Conservation (phyloP, 2,329 filamentous ascomycete species). For the Colletotrichum navitas region DNA sequence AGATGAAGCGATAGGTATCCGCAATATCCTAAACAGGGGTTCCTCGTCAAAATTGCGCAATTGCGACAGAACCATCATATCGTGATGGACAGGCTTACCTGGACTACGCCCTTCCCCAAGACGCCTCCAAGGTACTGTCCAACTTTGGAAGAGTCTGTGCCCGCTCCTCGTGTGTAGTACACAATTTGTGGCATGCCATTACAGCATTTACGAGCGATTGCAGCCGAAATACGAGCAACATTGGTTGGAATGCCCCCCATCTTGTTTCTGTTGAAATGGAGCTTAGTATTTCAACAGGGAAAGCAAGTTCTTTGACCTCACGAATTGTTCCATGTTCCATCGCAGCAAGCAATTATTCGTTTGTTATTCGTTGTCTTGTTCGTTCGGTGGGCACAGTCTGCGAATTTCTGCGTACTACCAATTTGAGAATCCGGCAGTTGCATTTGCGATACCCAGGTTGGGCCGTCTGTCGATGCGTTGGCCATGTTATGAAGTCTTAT, state of each 20-base stretch:
- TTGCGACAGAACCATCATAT: background rate
- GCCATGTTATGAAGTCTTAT: background rate
- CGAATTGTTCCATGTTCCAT: constrained; percentile 53
- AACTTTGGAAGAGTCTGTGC: constrained; percentile 46
- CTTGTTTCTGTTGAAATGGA: constrained; percentile 5
- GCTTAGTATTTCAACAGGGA: background rate
- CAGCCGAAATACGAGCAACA: constrained; percentile 51
- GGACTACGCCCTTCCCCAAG: constrained; percentile 46
- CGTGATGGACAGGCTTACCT: constrained; percentile 12
- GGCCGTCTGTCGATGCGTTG: background rate
- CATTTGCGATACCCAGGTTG: background rate
- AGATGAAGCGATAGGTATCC: constrained; percentile 54
- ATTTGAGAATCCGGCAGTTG: background rate
- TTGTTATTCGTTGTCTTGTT: constrained; percentile 40
- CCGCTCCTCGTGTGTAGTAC: constrained; percentile 54
- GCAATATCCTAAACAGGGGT: constrained; percentile 47
- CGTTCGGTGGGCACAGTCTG: constrained; percentile 32
- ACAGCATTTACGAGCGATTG: constrained; percentile 47
- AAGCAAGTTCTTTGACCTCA: background rate
- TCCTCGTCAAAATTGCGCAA: background rate
- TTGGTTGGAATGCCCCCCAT: constrained; percentile 46
- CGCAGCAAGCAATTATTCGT: constrained; percentile 52
- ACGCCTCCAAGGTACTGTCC: constrained; percentile 45
- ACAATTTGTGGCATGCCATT: constrained; percentile 52
- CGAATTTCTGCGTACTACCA: background rate